Conservation (phyloP, 2,329 filamentous ascomycete genomes). For the Eutypella sp. region DNA sequence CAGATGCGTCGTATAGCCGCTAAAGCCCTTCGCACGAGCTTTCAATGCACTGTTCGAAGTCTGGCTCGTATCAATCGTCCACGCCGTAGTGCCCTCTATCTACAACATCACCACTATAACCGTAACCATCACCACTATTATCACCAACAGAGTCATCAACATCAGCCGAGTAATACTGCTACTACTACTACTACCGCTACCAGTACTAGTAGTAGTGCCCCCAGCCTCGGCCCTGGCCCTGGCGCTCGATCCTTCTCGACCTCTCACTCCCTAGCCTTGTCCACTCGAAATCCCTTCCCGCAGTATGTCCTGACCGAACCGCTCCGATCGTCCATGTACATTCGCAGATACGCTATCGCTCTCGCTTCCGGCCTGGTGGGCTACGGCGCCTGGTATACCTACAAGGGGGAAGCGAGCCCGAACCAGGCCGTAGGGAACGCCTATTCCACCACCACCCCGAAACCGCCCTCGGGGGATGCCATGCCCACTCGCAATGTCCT, state of each 20-base stretch:
- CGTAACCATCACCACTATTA: background rate
- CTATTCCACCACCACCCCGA: constrained; percentile 38
- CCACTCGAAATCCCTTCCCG: constrained; percentile 27
- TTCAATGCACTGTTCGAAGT: constrained; percentile 59
- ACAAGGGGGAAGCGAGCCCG: constrained; percentile 41
- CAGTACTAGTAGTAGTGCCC: constrained; percentile 8
- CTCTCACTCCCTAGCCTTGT: constrained; percentile 15
- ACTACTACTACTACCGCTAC: background rate
- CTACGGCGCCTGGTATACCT: constrained; percentile 73
- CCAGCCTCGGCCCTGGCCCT: too few relatives aligned
- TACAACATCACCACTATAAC: constrained; percentile 12
- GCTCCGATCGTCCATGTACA: constrained; percentile 68
- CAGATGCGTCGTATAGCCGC: constrained; percentile 71
- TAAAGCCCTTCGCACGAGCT: constrained; percentile 63
- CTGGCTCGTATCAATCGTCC: constrained; percentile 45
- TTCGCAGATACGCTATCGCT: constrained; percentile 62
- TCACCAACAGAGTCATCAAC: too few relatives aligned
- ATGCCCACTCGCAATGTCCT: constrained; percentile 63
- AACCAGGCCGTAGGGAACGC: constrained; percentile 31
- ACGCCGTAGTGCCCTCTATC: constrained; percentile 32
- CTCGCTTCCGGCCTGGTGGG: constrained; percentile 67
- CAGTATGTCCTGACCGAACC: constrained; percentile 39
- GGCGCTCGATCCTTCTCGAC: constrained; percentile 39
- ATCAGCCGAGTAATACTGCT: too few relatives aligned
- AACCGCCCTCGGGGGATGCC: constrained; percentile 30